Conservation (phyloP, 129 eudicot genomes). For the Apium graveolens region DNA sequence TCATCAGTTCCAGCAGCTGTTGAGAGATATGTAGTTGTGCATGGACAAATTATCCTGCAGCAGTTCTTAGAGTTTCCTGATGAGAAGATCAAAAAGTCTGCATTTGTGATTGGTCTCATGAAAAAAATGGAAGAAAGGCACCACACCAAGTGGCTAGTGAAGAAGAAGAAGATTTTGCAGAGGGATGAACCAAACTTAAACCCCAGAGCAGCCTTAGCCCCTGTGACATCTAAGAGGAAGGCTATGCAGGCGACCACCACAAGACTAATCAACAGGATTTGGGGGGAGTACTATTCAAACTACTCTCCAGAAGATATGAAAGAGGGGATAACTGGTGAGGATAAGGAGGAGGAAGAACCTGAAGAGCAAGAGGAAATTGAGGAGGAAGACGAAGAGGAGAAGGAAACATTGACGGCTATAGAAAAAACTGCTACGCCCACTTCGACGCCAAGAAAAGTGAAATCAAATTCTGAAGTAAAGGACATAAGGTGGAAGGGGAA, state of each 20-base stretch:
- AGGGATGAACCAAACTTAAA: conserved; percentile 28
- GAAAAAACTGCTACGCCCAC: conserved; percentile 16
- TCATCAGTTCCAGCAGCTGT: conserved; percentile 57
- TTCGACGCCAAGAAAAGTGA: conserved; percentile 10
- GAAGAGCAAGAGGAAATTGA: conserved; percentile 65
- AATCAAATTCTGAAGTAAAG: conserved; percentile 20
- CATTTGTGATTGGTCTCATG: conserved; percentile 65
- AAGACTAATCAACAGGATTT: conserved; percentile 67
- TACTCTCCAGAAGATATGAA: conserved; percentile 61
- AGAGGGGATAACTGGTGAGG: conserved; percentile 39
- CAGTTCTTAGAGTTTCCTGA: conserved; percentile 89
- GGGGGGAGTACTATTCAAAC: conserved; percentile 92
- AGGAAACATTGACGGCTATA: background rate
- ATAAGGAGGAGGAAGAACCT: conserved; percentile 42
- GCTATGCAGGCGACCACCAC: conserved; percentile 56
- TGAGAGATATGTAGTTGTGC: conserved; percentile 81
- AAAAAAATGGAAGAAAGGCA: conserved; percentile 81
- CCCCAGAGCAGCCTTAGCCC: conserved; percentile 27
- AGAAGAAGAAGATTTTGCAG: conserved; percentile 59
- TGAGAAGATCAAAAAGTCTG: conserved; percentile 54
- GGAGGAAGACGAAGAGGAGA: conserved; percentile 42
- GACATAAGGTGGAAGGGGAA: conserved; percentile 68
- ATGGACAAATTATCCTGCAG: conserved; percentile 89
- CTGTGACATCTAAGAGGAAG: conserved; percentile 32
- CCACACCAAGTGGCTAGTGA: conserved; percentile 89